phyloP scores from a whole-genome alignment of 441 rosid genomes.

The Erodium chrysanthum region DNA sequence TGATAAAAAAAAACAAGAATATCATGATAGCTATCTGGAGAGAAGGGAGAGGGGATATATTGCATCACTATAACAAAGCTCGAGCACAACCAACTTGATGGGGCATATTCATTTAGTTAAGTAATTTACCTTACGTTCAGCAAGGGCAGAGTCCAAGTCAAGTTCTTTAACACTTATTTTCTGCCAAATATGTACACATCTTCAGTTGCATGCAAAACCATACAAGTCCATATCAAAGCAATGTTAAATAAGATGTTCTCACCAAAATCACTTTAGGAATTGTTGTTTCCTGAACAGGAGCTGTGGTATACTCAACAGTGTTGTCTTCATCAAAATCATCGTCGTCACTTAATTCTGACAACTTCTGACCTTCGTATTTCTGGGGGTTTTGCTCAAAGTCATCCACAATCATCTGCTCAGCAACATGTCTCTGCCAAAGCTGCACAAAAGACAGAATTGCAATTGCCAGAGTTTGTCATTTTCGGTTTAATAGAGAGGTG shows the following conservation, averaged over 20 bases:
- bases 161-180: slow-evolving; percentile 89
- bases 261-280: slow-evolving; percentile 68
- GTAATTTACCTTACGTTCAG: slow-evolving; percentile 59
- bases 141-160: slow-evolving; percentile 77
- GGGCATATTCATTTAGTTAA: slow-evolving; percentile 1
- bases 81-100: background rate
- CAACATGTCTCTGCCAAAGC: slow-evolving; percentile 87
- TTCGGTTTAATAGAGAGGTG: background rate
- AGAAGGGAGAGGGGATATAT: background rate
- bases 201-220: slow-evolving; percentile 19
- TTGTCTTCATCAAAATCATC: slow-evolving; percentile 64
- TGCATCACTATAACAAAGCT: too few relatives aligned
- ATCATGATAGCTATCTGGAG: background rate
- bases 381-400: slow-evolving; percentile 75
- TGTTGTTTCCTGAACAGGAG: slow-evolving; percentile 42
- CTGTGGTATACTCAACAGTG: slow-evolving; percentile 46
- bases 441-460: slow-evolving; percentile 33
- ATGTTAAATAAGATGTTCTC: slow-evolving; percentile 19
- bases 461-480: background rate
- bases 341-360: slow-evolving; percentile 74
- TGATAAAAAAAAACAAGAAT: background rate
- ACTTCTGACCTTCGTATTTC: slow-evolving; percentile 60
- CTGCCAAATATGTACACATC: slow-evolving; percentile 32
- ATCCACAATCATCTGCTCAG: slow-evolving; percentile 95
- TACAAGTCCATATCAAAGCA: slow-evolving; percentile 9